Conservation (phyloP, 1,139 yeast species). For the Diutina rugosa region DNA sequence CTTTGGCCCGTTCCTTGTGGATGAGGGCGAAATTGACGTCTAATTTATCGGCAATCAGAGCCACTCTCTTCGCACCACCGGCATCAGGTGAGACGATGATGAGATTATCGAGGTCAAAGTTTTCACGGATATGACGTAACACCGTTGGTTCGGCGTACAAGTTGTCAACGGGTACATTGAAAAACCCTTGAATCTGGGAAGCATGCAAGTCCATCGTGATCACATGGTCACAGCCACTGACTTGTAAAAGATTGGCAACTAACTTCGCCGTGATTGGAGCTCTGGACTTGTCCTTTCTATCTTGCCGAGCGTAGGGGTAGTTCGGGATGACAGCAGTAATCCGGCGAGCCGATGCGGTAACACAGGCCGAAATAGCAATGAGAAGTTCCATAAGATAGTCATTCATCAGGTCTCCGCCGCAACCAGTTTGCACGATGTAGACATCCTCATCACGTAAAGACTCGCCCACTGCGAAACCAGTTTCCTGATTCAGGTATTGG, state of each 20-base stretch:
- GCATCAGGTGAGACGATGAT: conserved; percentile 96
- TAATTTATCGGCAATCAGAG: conserved; percentile 83
- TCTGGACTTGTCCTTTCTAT: conserved; percentile 87
- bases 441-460: conserved; percentile 95
- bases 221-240: conserved; percentile 95
- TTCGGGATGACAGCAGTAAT: conserved; percentile 93
- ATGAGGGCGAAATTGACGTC: conserved; percentile 92
- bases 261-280: conserved; percentile 97
- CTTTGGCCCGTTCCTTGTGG: conserved; percentile 92
- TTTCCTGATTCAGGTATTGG: conserved; percentile 51
- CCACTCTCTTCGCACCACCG: conserved; percentile 98
- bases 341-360: conserved; percentile 88
- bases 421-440: conserved; percentile 33
- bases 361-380: conserved; percentile 91
- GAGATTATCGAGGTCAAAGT: conserved; percentile 47
- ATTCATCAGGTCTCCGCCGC: conserved; percentile 36
- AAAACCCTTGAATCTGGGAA: conserved; percentile 94
- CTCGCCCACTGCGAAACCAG: conserved; percentile 37
- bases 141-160: conserved; percentile 93
- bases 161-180: conserved; percentile 92
- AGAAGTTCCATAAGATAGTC: conserved; percentile 79
- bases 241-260: conserved; percentile 88
- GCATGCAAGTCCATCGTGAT: conserved; percentile 98
- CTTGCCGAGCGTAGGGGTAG: conserved; percentile 97
- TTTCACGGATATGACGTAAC: conserved; percentile 73